Evolutionary conservation across 2,329 filamentous ascomycete species (phyloP).

Genomic region (Arthrobotrys musiformis): DNA sequence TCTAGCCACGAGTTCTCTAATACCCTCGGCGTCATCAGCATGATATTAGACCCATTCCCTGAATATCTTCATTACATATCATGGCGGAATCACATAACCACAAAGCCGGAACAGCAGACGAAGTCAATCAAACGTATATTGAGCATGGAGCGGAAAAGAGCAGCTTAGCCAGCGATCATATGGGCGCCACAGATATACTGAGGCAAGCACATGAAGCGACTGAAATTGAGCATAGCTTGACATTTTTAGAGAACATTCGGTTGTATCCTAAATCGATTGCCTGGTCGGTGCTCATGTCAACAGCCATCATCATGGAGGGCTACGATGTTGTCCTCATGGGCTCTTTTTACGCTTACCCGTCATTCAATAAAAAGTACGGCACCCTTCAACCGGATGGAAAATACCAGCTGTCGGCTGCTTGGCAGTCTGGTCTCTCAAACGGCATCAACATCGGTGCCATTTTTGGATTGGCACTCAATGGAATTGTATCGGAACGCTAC

Average conservation of each 20-base stretch:
- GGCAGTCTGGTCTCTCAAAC: conserved; percentile 70
- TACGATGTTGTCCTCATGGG: conserved; percentile 68
- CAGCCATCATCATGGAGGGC: conserved; percentile 68
- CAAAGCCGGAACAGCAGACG: neutral
- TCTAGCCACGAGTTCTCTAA: no score
- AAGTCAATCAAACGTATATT: neutral
- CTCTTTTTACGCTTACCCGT: conserved; percentile 66
- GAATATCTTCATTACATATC: no score
- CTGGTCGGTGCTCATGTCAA: conserved; percentile 64
- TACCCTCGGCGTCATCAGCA: no score
- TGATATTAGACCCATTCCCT: no score
- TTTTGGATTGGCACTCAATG: conserved; percentile 74
- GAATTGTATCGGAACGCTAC: conserved; percentile 73
- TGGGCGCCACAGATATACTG: neutral
- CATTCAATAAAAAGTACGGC: conserved; percentile 67
- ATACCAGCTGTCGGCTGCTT: conserved; percentile 68
- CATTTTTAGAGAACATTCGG: conserved; percentile 77
- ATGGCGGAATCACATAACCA: neutral
- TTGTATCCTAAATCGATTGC: conserved; percentile 68
- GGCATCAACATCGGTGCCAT: conserved; percentile 73
- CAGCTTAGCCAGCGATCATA: neutral
- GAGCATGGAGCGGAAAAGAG: neutral
- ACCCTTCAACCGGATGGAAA: conserved; percentile 61
- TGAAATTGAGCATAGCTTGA: conserved; percentile 72
- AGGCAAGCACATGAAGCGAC: conserved; percentile 14